phyloP scores from a whole-genome alignment of 371 early-diverging fungal genomes.

The Phascolomyces articulosus region DNA sequence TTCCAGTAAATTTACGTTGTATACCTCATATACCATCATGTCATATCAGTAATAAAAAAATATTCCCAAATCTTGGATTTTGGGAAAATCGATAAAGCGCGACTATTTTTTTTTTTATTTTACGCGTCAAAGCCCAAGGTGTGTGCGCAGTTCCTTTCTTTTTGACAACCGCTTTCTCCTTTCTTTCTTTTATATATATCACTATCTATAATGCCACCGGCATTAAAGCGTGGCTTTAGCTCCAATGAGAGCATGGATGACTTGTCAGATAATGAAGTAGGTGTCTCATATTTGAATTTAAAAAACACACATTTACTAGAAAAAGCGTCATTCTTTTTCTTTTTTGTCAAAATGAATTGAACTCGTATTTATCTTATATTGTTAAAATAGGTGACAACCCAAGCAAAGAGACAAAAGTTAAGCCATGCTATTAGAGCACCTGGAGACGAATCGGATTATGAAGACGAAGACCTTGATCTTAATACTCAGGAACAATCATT shows the following conservation, averaged over 20 bases:
- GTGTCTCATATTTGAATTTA: not conserved
- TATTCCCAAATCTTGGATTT: too few relatives aligned
- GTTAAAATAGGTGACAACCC: not conserved
- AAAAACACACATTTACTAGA: too few relatives aligned
- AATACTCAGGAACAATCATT: not conserved
- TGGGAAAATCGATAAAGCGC: too few relatives aligned
- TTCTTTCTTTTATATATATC: not conserved
- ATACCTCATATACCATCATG: too few relatives aligned
- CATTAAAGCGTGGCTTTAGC: conserved; percentile 1
- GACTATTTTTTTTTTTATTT: too few relatives aligned
- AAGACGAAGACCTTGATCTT: conserved; percentile 1
- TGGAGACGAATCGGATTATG: not conserved
- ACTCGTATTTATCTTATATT: not conserved
- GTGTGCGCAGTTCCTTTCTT: not conserved
- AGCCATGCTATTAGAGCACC: not conserved
- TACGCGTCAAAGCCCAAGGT: too few relatives aligned
- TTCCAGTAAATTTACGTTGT: too few relatives aligned
- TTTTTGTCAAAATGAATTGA: not conserved
- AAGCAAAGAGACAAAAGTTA: not conserved
- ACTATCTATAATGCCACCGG: not conserved
- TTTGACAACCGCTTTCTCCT: not conserved
- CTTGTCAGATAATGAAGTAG: not conserved
- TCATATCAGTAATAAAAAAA: too few relatives aligned
- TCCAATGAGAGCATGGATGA: not conserved
- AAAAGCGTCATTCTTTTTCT: too few relatives aligned